Evolutionary conservation across 2,329 filamentous ascomycete genomes (phyloP).

Genomic region (Fusarium guadeloupense): DNA sequence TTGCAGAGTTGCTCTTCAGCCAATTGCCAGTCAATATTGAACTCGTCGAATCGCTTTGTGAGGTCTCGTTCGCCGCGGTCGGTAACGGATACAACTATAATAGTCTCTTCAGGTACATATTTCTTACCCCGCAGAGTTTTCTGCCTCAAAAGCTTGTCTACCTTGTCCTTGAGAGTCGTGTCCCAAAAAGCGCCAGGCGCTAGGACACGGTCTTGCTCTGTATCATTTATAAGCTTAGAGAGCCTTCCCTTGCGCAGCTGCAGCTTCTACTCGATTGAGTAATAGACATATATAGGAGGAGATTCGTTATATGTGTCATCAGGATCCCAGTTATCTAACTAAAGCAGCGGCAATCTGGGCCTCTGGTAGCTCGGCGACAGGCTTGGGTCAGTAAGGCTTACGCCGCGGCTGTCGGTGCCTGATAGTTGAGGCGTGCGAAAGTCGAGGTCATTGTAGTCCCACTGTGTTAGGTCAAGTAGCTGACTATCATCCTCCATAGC

Average conservation of each 20-base stretch:
- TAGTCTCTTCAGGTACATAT: constrained; percentile 8
- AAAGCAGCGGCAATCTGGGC: constrained; percentile 1
- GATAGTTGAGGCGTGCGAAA: not conserved
- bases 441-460: not conserved
- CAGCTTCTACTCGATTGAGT: constrained; percentile 21
- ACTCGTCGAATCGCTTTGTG: constrained; percentile 10
- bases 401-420: not conserved
- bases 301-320: constrained; percentile 9
- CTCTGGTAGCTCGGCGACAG: not conserved
- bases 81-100: constrained; percentile 11
- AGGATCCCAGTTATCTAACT: constrained; percentile 17
- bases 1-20: constrained; percentile 10
- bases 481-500: constrained; percentile 3
- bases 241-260: constrained; percentile 15
- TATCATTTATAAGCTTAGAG: not conserved
- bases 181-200: constrained; percentile 20
- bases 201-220: constrained; percentile 7
- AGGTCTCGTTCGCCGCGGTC: constrained; percentile 17
- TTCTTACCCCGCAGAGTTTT: not conserved
- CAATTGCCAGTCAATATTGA: constrained; percentile 12
- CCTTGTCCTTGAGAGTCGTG: constrained; percentile 2
- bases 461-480: not conserved
- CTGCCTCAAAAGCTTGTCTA: constrained; percentile 7
- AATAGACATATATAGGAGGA: constrained; percentile 12
- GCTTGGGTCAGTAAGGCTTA: not conserved